Conservation (phyloP, 2,329 filamentous ascomycete genomes). For the Triangularia verruculosa region DNA sequence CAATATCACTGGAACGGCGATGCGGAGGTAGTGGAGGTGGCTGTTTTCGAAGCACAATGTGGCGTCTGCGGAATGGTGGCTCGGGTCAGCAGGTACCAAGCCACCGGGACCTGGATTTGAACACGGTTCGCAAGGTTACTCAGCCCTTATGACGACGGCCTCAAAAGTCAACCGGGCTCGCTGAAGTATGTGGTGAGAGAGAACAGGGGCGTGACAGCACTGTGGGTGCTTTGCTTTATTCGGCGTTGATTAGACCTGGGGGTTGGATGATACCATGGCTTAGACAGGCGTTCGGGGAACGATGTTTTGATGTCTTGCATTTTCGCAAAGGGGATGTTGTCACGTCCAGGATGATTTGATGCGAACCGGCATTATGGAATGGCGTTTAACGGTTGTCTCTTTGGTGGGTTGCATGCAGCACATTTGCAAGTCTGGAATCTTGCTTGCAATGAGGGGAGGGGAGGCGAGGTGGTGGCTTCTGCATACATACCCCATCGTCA, state of each 20-base stretch:
- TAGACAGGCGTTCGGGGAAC: neutral
- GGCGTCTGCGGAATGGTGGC: neutral
- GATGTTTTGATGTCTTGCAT: neutral
- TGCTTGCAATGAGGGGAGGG: neutral
- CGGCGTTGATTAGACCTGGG: neutral
- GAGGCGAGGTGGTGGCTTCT: neutral
- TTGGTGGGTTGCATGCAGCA: neutral
- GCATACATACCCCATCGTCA: neutral
- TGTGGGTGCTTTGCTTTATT: neutral
- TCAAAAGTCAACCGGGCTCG: neutral
- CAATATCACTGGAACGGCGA: neutral
- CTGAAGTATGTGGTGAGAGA: no score
- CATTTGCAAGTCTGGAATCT: neutral
- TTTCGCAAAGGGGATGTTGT: neutral
- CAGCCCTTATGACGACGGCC: neutral
- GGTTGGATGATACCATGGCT: neutral
- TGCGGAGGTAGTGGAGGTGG: neutral
- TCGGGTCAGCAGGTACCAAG: neutral
- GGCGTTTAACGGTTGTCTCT: neutral
- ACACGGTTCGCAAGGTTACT: neutral
- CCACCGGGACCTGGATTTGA: neutral
- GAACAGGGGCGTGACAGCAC: neutral
- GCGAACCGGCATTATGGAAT: neutral
- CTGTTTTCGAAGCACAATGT: neutral
- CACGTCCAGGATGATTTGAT: neutral